Percentiles rank a stretch among this genome's conserved stretches.
Evolutionary conservation across 495 filamentous ascomycete genomes (phyloP).

Genomic region (Penicillium egyptiacum): DNA sequence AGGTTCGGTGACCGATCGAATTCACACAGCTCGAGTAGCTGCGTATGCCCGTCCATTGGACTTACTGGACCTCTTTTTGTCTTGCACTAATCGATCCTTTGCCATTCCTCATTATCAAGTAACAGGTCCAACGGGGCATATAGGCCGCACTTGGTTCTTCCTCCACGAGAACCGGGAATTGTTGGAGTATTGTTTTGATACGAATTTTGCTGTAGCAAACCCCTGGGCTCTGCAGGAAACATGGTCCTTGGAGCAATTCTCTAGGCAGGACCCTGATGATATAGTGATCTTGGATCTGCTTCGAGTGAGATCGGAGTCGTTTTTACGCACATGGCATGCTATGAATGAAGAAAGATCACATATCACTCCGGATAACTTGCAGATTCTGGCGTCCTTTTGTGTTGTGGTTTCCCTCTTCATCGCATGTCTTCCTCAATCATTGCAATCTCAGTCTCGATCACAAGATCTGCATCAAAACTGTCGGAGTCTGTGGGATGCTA

Average conservation of each 20-base stretch:
- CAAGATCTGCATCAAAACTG: slow-evolving; percentile 35
- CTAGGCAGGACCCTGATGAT: slow-evolving; percentile 42
- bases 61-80: slow-evolving; percentile 38
- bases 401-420: slow-evolving; percentile 36
- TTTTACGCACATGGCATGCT: slow-evolving; percentile 46
- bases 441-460: slow-evolving; percentile 22
- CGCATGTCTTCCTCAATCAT: slow-evolving; percentile 36
- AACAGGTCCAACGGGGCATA: slow-evolving; percentile 28
- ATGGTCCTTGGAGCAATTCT: slow-evolving; percentile 24
- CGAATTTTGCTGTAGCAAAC: slow-evolving; percentile 25
- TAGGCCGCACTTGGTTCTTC: slow-evolving; percentile 40
- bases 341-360: slow-evolving; percentile 43
- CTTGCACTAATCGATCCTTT: slow-evolving; percentile 43
- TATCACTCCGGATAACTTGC: slow-evolving; percentile 47
- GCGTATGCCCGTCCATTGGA: slow-evolving; percentile 43
- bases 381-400: slow-evolving; percentile 49
- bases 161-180: slow-evolving; percentile 35
- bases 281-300: slow-evolving; percentile 46
- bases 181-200: slow-evolving; percentile 40
- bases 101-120: slow-evolving; percentile 20
- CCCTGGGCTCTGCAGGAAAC: slow-evolving; percentile 29
- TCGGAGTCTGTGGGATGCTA: slow-evolving; percentile 33
- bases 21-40: slow-evolving; percentile 44
- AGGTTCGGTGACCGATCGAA: slow-evolving; percentile 40
- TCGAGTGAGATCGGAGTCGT: slow-evolving; percentile 43